These are phyloP conservation scores for Talaromyces sp. DNA, from an alignment of 2,329 filamentous ascomycete species.

Conservation along the genomic window DNA sequence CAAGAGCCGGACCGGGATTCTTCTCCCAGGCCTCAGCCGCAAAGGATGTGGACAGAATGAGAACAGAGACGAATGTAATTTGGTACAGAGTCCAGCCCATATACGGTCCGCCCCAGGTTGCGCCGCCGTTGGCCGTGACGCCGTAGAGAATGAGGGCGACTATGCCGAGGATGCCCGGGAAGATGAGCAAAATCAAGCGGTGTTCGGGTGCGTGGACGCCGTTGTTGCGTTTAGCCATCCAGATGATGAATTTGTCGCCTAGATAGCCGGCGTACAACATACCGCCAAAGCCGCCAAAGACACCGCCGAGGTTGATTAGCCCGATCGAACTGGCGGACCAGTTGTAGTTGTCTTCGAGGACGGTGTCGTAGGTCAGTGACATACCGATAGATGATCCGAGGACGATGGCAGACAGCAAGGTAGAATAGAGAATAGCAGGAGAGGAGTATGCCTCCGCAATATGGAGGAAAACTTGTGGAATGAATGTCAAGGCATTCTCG, in stretches of 20 bases:
- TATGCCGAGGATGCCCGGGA: constrained; percentile 31
- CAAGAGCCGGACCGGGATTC: constrained; percentile 30
- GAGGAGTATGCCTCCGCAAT: constrained; percentile 22
- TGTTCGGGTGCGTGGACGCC: constrained; percentile 37
- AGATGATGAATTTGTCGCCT: constrained; percentile 25
- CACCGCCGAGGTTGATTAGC: constrained; percentile 28
- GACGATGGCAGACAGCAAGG: constrained; percentile 36
- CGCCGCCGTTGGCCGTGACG: constrained; percentile 26
- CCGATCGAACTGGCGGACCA: constrained; percentile 30
- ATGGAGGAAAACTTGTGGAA: constrained; percentile 4
- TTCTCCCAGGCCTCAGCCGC: constrained; percentile 35
- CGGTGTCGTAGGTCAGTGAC: constrained; percentile 37
- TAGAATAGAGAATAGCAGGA: constrained; percentile 39
- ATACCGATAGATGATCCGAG: constrained; percentile 39
- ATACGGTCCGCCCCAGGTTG: constrained; percentile 27
- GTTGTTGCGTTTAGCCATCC: constrained; percentile 30
- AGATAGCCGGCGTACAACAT: constrained; percentile 28
- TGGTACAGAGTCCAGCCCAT: constrained; percentile 30
- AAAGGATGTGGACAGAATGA: constrained; percentile 33
- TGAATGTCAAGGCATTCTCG: constrained; percentile 15
- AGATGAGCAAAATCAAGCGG: constrained; percentile 31
- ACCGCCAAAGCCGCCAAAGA: constrained; percentile 28
- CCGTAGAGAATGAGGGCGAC: constrained; percentile 33
- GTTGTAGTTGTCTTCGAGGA: constrained; percentile 32
- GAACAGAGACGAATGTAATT: constrained; percentile 26